Evolutionary conservation across 2,329 filamentous ascomycete species (phyloP), one percentile per base, ranked within the genome.

Genomic region (Plectosphaerella cucumerina): DNA sequence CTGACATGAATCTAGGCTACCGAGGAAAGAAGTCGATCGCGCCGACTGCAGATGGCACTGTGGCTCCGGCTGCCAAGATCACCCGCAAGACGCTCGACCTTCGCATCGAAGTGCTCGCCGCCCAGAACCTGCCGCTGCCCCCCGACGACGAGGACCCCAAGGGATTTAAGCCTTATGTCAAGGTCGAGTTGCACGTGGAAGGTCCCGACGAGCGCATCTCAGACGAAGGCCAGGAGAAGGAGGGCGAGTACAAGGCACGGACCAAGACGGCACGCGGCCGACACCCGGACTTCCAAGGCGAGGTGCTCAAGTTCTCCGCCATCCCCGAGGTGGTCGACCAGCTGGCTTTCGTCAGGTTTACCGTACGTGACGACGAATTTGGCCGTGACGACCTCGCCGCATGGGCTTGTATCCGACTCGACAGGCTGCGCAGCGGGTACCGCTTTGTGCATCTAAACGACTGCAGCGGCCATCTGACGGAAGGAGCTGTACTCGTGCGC

Each of bases 321-420:
- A 70, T 83, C 26, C 65, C 70, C 1, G 76, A 81, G 9, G 74
- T 90, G 1, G 76, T 89, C 9, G 82, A 87, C 48, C 81, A 87
- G 61, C 72, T 92, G 54, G 82, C 84, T 26, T 92, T 91, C 71
- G 75, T 90, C 49, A 78, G 87, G 61, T 89, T 97, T 74, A 90
- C 95, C 60, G 77, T 97, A 58, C 87, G 91, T 67, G 90, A 97
- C 65, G 87, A 96, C 59, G 87, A 93, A 67, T 81, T 92, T 58
- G 84, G 86, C 4, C 79, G 80, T 55, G 91, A 97, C 62, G 81
- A 87, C 53, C 69, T 96, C 51, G 86, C 90, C 11, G 90, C 87
- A 3, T 97, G 94, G 94, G 85, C 89, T 2, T 96, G 91, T 62
- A 85, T 96, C 59, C 80, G 91, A 37, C 80, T 97, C 20, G 91